Evolutionary conservation across 192 early-diverging fungal genomes (phyloP).

Genomic region (Mortierella hygrophila): DNA sequence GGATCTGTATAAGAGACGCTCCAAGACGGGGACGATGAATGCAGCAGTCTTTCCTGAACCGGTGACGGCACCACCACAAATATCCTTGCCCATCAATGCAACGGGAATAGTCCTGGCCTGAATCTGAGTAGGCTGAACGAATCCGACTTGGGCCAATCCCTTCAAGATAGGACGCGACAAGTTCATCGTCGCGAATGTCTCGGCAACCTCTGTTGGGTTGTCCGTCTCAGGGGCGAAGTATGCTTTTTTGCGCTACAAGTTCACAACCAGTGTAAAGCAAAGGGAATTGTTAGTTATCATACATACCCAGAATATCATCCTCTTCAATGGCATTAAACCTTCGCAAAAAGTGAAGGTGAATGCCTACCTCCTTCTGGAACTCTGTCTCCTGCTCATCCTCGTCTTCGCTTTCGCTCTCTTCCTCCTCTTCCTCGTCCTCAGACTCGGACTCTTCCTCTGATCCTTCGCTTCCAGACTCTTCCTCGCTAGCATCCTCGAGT

Average conservation of each 20-base stretch:
- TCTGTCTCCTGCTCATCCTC: conserved; percentile 63
- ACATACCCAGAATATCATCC: background rate
- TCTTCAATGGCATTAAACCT: background rate
- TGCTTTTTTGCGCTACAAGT: conserved; percentile 66
- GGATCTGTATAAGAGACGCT: conserved; percentile 93
- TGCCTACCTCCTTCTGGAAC: conserved; percentile 60
- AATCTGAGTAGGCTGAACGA: conserved; percentile 94
- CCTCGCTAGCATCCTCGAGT: conserved; percentile 42
- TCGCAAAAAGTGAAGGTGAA: background rate
- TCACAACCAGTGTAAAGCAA: background rate
- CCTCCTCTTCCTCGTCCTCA: conserved; percentile 60
- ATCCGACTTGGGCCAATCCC: conserved; percentile 90
- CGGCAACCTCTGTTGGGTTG: conserved; percentile 60
- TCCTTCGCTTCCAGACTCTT: conserved; percentile 42
- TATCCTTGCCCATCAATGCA: conserved; percentile 95
- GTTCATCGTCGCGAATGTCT: conserved; percentile 93
- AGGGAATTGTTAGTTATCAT: background rate
- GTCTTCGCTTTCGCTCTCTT: conserved; percentile 51
- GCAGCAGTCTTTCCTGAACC: conserved; percentile 99
- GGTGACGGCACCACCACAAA: conserved; percentile 98
- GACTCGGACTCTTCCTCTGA: conserved; percentile 51
- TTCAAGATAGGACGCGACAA: conserved; percentile 96
- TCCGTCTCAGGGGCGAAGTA: conserved; percentile 70
- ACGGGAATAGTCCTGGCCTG: conserved; percentile 94
- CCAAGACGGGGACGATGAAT: conserved; percentile 95